A percentile compares a stretch with the other conserved stretches of the same genome.
Evolutionary conservation across 805 yeast species (phyloP).

Genomic region (Kodamaea leandrae): DNA sequence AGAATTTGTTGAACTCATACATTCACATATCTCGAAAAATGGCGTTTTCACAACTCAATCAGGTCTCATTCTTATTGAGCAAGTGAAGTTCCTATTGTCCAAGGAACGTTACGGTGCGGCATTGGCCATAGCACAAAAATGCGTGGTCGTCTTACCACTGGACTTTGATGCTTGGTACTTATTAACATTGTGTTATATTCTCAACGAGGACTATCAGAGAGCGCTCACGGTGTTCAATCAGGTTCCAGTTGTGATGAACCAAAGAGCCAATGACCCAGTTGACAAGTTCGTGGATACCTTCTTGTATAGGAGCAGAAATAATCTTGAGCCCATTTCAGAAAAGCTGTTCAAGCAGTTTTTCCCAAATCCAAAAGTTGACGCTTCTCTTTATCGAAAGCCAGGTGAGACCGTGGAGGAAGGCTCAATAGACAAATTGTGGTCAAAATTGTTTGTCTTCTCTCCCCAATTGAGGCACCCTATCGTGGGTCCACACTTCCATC

Average conservation of each 20-base stretch:
- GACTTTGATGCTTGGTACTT: constrained; percentile 74
- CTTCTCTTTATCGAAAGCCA: constrained; percentile 6
- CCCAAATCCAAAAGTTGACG: constrained; percentile 23
- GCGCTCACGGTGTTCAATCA: constrained; percentile 72
- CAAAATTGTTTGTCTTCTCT: constrained; percentile 26
- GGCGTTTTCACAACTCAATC: constrained; percentile 42
- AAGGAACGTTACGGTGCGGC: constrained; percentile 59
- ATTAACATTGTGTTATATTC: constrained; percentile 58
- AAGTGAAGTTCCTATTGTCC: constrained; percentile 58
- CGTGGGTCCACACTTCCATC: constrained; percentile 33
- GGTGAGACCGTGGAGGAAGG: constrained; percentile 18
- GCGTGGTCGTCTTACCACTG: constrained; percentile 69
- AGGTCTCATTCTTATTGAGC: constrained; percentile 57
- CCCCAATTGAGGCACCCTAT: constrained; percentile 36
- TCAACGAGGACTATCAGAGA: constrained; percentile 49
- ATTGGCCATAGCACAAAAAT: constrained; percentile 51
- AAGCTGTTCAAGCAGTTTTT: constrained; percentile 26
- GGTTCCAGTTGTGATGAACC: constrained; percentile 53
- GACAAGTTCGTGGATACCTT: constrained; percentile 27
- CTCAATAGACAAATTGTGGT: constrained; percentile 34
- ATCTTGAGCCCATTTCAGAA: constrained; percentile 28
- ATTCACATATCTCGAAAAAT: constrained; percentile 14
- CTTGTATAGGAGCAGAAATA: constrained; percentile 14
- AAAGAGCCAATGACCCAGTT: constrained; percentile 17
- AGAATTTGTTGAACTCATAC: constrained; percentile 23